Conservation (phyloP, 2,329 filamentous ascomycete species). For the Fusarium devonianum region DNA sequence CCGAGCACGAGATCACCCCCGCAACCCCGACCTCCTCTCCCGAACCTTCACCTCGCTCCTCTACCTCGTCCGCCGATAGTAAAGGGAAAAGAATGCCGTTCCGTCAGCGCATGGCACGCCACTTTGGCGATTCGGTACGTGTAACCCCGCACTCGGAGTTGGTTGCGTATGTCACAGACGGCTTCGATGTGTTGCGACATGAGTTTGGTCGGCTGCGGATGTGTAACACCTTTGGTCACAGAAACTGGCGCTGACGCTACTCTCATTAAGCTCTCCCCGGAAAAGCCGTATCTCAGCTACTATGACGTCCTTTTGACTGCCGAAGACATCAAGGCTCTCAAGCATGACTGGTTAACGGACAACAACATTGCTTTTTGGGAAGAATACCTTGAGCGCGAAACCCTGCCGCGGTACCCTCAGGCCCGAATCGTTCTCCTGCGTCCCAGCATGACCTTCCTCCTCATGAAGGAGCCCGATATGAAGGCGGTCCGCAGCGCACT, state of each 20-base stretch:
- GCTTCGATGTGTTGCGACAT: slow-evolving; percentile 19
- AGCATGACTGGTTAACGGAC: slow-evolving; percentile 95
- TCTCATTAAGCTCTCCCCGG: slow-evolving; percentile 55
- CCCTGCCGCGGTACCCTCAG: slow-evolving; percentile 78
- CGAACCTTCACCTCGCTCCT: slow-evolving; percentile 19
- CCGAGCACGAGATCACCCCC: slow-evolving; percentile 31
- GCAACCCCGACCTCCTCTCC: slow-evolving; percentile 21
- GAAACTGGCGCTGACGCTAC: slow-evolving; percentile 17
- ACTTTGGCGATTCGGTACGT: slow-evolving; percentile 57
- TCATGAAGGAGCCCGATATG: slow-evolving; percentile 75
- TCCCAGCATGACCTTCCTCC: slow-evolving; percentile 90
- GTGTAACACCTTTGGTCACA: slow-evolving; percentile 8
- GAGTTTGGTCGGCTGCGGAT: slow-evolving; percentile 8
- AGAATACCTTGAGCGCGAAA: slow-evolving; percentile 92
- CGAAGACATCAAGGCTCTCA: slow-evolving; percentile 87
- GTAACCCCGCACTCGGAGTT: slow-evolving; percentile 25
- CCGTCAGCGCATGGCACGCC: slow-evolving; percentile 54
- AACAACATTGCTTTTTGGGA: slow-evolving; percentile 99
- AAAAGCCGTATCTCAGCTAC: slow-evolving; percentile 52
- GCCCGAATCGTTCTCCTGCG: slow-evolving; percentile 90
- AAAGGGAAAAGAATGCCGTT: slow-evolving; percentile 48
- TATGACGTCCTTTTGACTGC: slow-evolving; percentile 68
- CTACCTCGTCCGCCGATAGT: slow-evolving; percentile 24
- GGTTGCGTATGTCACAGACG: slow-evolving; percentile 11
- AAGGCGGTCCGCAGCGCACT: slow-evolving; percentile 70